Base-by-base conservation (phyloP, 2,329 filamentous ascomycete genomes). In the Stachybotrys chartarum region DNA sequence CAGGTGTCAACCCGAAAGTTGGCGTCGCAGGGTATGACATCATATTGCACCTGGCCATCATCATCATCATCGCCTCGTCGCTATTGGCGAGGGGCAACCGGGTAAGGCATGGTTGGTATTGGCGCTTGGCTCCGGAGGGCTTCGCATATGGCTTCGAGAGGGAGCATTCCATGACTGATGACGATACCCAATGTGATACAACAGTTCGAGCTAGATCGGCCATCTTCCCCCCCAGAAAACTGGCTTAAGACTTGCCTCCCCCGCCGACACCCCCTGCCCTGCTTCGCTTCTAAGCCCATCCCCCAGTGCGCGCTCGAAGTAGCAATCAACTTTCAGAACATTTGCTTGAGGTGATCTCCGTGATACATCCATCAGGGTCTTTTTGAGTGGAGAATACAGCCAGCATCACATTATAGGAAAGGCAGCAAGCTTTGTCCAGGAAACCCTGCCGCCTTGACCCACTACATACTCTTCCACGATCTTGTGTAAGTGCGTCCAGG, bases 1-100 rank as follows among this genome's bases (percentile, higher is more conserved):
- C 47, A 53, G 42, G 52, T 48, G 54, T 47, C 45, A 17, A 6
- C 45, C 45, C 16, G 24, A 17, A 17, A 24, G 45, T 17, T 12
- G 17, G 45, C 45, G 45, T n/a, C 6, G 7, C 30, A 5, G 50
- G 52, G 51, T 30, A 70, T 71, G 69, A 71, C 69, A 71, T 72
- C 69, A 72, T 66, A 56, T 55, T 60, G 61, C 32, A 44, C 44
- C 30, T 32, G n/a, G 3, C 16, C 45, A 47, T n/a, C 45, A 47
- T 47, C 45, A 47, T 47, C 45, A 24, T 17, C 45, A n/a, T 17
- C 45, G 8, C 45, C 18, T 17, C 18, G n/a, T n/a, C 16, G 17
- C 45, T 8, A 47, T 47, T 3, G 10, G 10, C 17, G 8, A 10
- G 35, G 35, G 14, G 14, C 35, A 10, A 42, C 35, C 10, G 35